These are phyloP conservation scores for Talaromyces verruculosus DNA, from an alignment of 2,329 filamentous ascomycete genomes.

Conservation along the genomic window DNA sequence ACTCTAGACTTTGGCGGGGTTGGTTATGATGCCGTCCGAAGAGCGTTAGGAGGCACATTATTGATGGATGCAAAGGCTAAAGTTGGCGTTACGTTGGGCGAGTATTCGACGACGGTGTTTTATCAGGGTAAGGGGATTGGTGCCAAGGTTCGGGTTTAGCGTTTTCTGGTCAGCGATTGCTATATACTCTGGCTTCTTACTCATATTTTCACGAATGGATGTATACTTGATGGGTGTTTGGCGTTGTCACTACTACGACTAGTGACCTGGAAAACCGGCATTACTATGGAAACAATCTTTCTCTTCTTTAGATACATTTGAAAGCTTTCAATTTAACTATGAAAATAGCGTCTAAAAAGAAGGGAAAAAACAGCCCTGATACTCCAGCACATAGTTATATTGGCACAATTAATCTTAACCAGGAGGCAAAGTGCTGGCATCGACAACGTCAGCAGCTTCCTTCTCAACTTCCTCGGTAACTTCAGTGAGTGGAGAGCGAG, in stretches of 20 bases:
- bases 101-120: constrained; percentile 71
- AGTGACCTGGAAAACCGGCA: not conserved
- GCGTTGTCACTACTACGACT: not conserved
- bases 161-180: not conserved
- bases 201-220: not conserved
- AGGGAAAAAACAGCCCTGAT: not conserved
- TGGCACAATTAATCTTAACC: constrained; percentile 56
- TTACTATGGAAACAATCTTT: not conserved
- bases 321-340: not conserved
- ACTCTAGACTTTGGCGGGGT: constrained; percentile 73
- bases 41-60: constrained; percentile 76
- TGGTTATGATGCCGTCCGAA: constrained; percentile 77
- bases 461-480: constrained; percentile 72
- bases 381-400: not conserved
- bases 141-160: constrained; percentile 54
- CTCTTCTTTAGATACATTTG: not conserved
- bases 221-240: not conserved
- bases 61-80: constrained; percentile 76
- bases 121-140: constrained; percentile 70
- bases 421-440: constrained; percentile 88
- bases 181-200: not conserved
- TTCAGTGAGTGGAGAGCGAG: constrained; percentile 81
- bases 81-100: constrained; percentile 71
- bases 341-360: not conserved
- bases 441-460: constrained; percentile 92